Evolutionary conservation across 2,329 filamentous ascomycete genomes (phyloP).

Genomic region (Parastagonospora avenae): DNA sequence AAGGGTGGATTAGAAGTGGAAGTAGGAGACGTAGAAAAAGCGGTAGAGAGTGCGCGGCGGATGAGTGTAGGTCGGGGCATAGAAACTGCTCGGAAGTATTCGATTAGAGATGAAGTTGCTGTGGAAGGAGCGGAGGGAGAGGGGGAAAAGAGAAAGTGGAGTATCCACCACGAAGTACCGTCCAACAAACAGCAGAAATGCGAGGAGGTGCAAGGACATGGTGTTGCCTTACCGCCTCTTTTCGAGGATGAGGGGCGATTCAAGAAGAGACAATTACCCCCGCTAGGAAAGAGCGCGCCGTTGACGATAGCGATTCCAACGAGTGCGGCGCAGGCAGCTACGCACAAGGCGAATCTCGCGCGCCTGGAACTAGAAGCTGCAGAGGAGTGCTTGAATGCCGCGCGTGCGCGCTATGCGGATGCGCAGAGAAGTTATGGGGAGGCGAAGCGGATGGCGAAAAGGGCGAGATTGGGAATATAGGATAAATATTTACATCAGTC

Average conservation of each 20-base stretch:
- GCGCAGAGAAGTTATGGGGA: background rate
- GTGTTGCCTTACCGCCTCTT: background rate
- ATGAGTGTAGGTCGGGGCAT: conserved; percentile 10
- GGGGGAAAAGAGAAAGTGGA: background rate
- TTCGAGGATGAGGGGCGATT: background rate
- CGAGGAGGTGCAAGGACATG: background rate
- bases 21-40: conserved; percentile 15
- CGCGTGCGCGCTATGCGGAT: background rate
- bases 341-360: conserved; percentile 10
- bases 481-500: background rate
- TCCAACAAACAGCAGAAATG: too few species aligned
- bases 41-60: conserved; percentile 9
- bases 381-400: conserved; percentile 2
- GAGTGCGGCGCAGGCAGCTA: conserved; percentile 3
- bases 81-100: conserved; percentile 7
- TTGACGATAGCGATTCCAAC: background rate
- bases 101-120: conserved; percentile 1
- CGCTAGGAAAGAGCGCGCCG: too few species aligned
- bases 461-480: background rate
- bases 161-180: background rate
- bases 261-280: too few species aligned
- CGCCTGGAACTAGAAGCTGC: conserved; percentile 5
- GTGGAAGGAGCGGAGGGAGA: background rate
- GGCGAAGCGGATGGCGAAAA: conserved; percentile 7
- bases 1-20: conserved; percentile 1